Evolutionary conservation across 768 basidiomycete species (phyloP), one percentile per base, ranked within the genome.

Genomic region (Rhizopogon vesiculosus): DNA sequence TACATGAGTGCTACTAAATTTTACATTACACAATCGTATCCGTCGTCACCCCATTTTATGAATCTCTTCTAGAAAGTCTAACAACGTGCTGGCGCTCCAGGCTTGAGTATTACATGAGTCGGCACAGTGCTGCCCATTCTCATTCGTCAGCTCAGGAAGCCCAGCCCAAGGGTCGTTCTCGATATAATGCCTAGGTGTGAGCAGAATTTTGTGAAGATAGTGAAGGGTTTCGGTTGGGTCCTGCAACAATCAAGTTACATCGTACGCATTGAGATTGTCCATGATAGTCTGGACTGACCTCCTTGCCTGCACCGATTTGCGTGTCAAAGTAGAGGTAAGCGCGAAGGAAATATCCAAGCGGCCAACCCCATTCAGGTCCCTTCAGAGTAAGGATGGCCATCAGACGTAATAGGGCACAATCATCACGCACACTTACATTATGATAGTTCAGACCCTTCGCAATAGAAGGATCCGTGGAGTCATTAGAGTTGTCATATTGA

Each of bases 401-500:
- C 59, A 61, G 64, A 54, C 35, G 35, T 49, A 60, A 56, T 45
- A 66, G 42, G 65, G 51, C 29, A 39, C 10, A 22, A 25, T 10
- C 5, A 42, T 10, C 19, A 16, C 15, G 16, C 22, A 38, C 39
- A 70, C 80, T 42, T 59, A 91, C 93, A 65, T 93, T 86, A 70
- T 98, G 92, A 66, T 96, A 95, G 69, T 98, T 99, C 73, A 90
- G 75, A 1, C 97, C 97, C 67, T 98, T 98, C 5, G 97, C 96
- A 51, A 94, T 72, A 3, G 85, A 73, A 43, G 82, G 73, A 64
- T 99, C 97, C n/a, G 75, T 74, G 1, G 87, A 85, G 66, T 99
- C 95, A 65, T 97, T 93, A 28, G 91, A 82, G 66, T 99, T 98
- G 72, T 98, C 93, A 67, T 99, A 97, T 58, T 81, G 74, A 8